phyloP scores from a whole-genome alignment of 495 filamentous ascomycete genomes.

The Xylaria sp. region DNA sequence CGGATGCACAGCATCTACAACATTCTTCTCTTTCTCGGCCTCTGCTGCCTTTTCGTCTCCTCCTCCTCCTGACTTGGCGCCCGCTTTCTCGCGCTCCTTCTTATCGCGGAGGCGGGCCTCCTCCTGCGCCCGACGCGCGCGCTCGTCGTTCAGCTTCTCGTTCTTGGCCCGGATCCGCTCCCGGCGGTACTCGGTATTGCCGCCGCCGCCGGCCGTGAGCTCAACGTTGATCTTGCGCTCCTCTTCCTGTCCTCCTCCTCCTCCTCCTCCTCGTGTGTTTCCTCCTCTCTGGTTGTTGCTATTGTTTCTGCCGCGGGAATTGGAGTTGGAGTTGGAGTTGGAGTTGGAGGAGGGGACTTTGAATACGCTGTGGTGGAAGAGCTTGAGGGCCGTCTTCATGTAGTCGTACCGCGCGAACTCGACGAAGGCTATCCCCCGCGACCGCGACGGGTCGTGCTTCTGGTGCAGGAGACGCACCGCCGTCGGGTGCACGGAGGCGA shows the following conservation, averaged over 20 bases:
- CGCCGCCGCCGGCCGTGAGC: slow-evolving; percentile 88
- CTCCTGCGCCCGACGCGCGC: slow-evolving; percentile 61
- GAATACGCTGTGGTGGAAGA: slow-evolving; percentile 87
- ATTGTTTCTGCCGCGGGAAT: background rate
- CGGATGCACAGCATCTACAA: slow-evolving; percentile 61
- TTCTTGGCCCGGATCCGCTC: slow-evolving; percentile 87
- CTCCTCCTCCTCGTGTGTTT: background rate
- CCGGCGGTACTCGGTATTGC: slow-evolving; percentile 72
- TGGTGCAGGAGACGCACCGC: slow-evolving; percentile 78
- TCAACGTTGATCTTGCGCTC: slow-evolving; percentile 86
- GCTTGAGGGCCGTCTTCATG: slow-evolving; percentile 91
- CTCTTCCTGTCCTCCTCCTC: slow-evolving; percentile 20
- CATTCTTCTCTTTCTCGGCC: slow-evolving; percentile 37
- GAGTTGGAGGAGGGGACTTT: slow-evolving; percentile 4
- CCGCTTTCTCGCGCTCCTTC: slow-evolving; percentile 51
- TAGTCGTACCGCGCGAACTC: slow-evolving; percentile 89
- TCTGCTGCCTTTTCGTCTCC: slow-evolving; percentile 17
- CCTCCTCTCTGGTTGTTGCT: background rate
- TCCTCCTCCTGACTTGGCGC: slow-evolving; percentile 35
- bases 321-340: background rate
- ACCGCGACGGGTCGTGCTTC: slow-evolving; percentile 69
- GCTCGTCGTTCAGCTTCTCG: slow-evolving; percentile 82
- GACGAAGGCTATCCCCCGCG: slow-evolving; percentile 89
- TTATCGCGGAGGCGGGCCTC: slow-evolving; percentile 59
- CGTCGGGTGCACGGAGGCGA: slow-evolving; percentile 73